These are phyloP conservation scores for Coemansia pectinata DNA, from an alignment of 192 early-diverging fungal genomes.

Conservation along the genomic window DNA sequence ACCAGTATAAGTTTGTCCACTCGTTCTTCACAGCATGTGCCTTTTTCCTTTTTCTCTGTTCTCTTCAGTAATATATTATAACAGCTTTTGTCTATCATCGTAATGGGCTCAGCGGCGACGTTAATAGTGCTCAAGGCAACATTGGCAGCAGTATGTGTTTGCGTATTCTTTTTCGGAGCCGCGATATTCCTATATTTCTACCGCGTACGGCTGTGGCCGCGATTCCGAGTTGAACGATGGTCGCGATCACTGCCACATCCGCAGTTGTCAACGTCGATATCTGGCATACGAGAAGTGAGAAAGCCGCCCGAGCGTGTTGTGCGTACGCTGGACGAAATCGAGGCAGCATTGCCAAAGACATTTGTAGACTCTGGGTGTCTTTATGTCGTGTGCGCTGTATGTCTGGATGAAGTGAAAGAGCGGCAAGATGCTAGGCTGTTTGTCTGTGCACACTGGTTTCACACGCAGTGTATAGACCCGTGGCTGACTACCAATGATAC, in stretches of 20 bases:
- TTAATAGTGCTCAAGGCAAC: conserved; percentile 30
- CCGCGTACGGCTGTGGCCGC: conserved; percentile 21
- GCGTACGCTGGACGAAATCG: conserved; percentile 19
- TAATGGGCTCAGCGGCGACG: neutral
- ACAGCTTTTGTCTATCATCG: neutral
- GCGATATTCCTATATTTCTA: conserved; percentile 31
- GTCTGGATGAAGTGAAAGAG: conserved; percentile 13
- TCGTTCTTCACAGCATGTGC: too few relatives aligned
- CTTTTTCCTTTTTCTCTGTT: neutral
- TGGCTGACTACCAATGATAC: conserved; percentile 28
- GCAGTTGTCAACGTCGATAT: neutral
- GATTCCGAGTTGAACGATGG: conserved; percentile 11
- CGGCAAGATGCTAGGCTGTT: conserved; percentile 8
- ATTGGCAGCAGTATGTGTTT: conserved; percentile 25
- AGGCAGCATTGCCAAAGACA: conserved; percentile 13
- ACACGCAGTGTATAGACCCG: conserved; percentile 34
- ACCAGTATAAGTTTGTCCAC: neutral
- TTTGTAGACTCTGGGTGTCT: neutral
- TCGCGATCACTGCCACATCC: neutral
- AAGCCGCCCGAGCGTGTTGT: neutral
- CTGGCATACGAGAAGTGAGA: neutral
- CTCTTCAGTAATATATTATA: neutral
- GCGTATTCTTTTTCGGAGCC: conserved; percentile 12
- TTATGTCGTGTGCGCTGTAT: conserved; percentile 17
- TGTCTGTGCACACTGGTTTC: conserved; percentile 24